Percentiles rank a stretch among this genome's conserved stretches.
phyloP scores from a whole-genome alignment of 345 rosid species.

The Populus alba region DNA sequence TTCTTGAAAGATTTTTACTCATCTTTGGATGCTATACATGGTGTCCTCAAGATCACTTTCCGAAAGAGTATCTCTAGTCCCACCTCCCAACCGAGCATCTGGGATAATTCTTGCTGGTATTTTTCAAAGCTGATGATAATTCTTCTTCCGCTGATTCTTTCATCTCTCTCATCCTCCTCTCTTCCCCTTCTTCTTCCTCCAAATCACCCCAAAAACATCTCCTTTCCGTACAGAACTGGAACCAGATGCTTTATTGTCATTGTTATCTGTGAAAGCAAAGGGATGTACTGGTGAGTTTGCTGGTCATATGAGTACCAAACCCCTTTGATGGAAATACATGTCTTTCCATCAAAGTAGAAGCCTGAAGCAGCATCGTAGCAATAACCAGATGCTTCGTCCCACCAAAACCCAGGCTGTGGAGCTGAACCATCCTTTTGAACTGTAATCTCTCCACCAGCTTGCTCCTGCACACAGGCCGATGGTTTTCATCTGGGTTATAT shows the following conservation, averaged over 20 bases:
- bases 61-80: background rate
- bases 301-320: too few species aligned
- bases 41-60: background rate
- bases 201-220: too few species aligned
- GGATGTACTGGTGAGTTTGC: too few species aligned
- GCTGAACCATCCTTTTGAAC: conserved; percentile 54
- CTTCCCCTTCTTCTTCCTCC: too few species aligned
- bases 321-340: conserved; percentile 43
- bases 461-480: conserved; percentile 46
- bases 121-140: too few species aligned
- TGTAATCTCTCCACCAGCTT: conserved; percentile 36
- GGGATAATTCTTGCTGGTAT: too few species aligned
- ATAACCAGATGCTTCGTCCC: conserved; percentile 99
- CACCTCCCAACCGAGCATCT: too few species aligned
- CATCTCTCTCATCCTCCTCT: too few species aligned
- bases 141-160: too few species aligned
- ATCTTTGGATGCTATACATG: background rate
- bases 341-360: conserved; percentile 92
- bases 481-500: conserved; percentile 79
- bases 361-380: conserved; percentile 97
- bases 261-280: too few species aligned
- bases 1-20: background rate
- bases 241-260: too few species aligned
- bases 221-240: too few species aligned
- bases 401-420: conserved; percentile 83